Evolutionary conservation across 306 rosid genomes (phyloP).

Genomic region (Glycine tomentella): DNA sequence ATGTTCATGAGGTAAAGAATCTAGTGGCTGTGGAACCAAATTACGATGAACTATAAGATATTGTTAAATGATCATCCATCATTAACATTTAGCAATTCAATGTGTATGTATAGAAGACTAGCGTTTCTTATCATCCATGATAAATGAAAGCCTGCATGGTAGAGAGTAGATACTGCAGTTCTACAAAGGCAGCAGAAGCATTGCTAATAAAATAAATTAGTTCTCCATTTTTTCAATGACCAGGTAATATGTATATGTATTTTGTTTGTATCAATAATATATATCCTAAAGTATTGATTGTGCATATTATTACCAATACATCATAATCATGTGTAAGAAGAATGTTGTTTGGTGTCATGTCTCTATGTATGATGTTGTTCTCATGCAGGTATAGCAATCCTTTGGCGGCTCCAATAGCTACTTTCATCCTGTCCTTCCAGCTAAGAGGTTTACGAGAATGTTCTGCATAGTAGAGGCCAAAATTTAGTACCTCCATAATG

Average conservation of each 20-base stretch:
- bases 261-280: too few species aligned
- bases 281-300: background rate
- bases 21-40: conserved; percentile 32
- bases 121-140: background rate
- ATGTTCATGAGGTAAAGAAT: background rate
- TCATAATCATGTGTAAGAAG: conserved; percentile 81
- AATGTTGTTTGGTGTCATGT: conserved; percentile 78
- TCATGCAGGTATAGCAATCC: conserved; percentile 73
- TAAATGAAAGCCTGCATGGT: background rate
- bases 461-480: conserved; percentile 56
- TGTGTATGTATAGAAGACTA: background rate
- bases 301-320: conserved; percentile 58
- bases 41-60: background rate
- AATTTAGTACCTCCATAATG: background rate
- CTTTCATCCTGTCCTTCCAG: conserved; percentile 74
- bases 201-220: too few species aligned
- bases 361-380: conserved; percentile 83
- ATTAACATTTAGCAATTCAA: background rate
- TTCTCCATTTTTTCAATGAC: too few species aligned
- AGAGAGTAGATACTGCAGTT: background rate
- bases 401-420: conserved; percentile 77
- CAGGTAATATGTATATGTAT: too few species aligned
- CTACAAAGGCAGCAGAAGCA: background rate
- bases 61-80: background rate
- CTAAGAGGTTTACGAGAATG: conserved; percentile 54